These are phyloP conservation scores for Tetrapisispora pingtungensis DNA, from an alignment of 805 yeast species.

Conservation along the genomic window DNA sequence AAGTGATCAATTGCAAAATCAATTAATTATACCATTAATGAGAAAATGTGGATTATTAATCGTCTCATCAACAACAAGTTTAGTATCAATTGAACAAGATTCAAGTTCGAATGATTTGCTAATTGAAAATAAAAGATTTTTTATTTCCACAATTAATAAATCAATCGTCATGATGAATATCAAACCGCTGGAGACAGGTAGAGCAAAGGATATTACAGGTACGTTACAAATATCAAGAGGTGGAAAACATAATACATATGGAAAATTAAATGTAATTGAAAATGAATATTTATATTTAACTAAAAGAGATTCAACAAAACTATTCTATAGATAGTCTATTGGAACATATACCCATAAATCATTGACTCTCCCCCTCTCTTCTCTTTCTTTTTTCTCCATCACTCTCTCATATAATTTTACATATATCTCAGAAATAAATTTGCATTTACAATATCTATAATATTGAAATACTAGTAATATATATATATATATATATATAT, in stretches of 20 bases:
- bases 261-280: conserved; percentile 34
- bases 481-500: too few species aligned
- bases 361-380: too few species aligned
- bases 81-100: conserved; percentile 6
- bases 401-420: too few species aligned
- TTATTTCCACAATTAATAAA: conserved; percentile 15
- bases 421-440: too few species aligned
- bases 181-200: conserved; percentile 65
- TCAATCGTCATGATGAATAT: conserved; percentile 34
- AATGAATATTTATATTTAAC: conserved; percentile 54
- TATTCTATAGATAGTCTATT: conserved; percentile 31
- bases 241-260: conserved; percentile 27
- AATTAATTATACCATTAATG: conserved; percentile 20
- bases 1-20: conserved; percentile 19
- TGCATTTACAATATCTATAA: too few species aligned
- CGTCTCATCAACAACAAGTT: conserved; percentile 15
- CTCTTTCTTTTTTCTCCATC: too few species aligned
- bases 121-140: conserved; percentile 21
- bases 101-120: conserved; percentile 10
- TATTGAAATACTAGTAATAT: too few species aligned
- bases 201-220: conserved; percentile 78
- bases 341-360: too few species aligned
- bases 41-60: conserved; percentile 20
- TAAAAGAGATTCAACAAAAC: conserved; percentile 41
- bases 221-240: conserved; percentile 53